These are phyloP conservation scores for Corchorus capsularis DNA, from an alignment of 345 rosid genomes.

Conservation along the genomic window DNA sequence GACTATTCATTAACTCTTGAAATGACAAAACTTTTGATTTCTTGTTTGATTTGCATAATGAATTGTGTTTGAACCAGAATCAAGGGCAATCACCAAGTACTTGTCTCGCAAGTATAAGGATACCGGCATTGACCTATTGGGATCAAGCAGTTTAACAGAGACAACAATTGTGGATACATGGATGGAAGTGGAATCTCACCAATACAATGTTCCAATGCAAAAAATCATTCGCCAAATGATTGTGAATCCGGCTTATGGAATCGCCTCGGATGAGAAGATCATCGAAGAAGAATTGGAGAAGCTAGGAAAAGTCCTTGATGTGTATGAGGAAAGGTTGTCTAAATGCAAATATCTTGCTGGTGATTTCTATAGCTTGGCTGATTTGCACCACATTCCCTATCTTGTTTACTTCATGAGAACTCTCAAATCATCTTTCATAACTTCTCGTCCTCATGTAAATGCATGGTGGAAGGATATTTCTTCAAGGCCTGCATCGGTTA, in stretches of 20 bases:
- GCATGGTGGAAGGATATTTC: constrained; percentile 30
- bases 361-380: constrained; percentile 49
- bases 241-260: constrained; percentile 36
- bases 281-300: constrained; percentile 31
- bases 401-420: constrained; percentile 42
- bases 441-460: constrained; percentile 17
- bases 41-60: neutral
- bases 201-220: constrained; percentile 29
- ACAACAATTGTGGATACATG: constrained; percentile 35
- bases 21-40: neutral
- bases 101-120: constrained; percentile 36
- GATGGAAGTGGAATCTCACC: constrained; percentile 54
- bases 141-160: constrained; percentile 23
- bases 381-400: constrained; percentile 43
- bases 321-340: constrained; percentile 45
- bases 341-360: constrained; percentile 38
- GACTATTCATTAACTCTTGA: neutral
- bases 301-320: constrained; percentile 46
- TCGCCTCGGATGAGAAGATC: constrained; percentile 31
- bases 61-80: constrained; percentile 31
- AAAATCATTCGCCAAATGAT: constrained; percentile 32
- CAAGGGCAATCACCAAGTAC: constrained; percentile 46
- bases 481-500: constrained; percentile 21
- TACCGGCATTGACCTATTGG: constrained; percentile 33
- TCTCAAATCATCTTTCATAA: constrained; percentile 5